Conservation (phyloP, 106 monocot genomes). For the Posidonia australis region DNA sequence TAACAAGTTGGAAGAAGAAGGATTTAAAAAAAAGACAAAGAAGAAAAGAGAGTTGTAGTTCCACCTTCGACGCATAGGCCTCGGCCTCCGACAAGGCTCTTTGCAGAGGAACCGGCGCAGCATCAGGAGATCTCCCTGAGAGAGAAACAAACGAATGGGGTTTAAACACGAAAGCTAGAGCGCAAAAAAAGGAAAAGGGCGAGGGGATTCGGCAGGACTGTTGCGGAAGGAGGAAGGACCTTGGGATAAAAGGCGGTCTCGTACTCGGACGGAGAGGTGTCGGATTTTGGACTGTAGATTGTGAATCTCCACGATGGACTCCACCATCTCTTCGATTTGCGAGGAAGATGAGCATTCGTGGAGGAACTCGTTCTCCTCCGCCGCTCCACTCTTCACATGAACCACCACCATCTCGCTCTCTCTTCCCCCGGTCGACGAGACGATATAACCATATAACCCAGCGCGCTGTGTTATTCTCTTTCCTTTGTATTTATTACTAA, state of each 20-base stretch:
- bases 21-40: neutral
- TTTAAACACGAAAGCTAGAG: neutral
- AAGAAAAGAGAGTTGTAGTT: no score
- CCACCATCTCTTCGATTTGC: constrained; percentile 14
- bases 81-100: constrained; percentile 37
- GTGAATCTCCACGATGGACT: constrained; percentile 16
- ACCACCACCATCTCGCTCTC: constrained; percentile 19
- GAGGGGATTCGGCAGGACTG: neutral
- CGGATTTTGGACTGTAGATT: constrained; percentile 23
- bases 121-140: constrained; percentile 20
- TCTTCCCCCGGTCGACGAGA: neutral
- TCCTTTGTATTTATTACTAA: no score
- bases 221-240: neutral
- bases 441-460: no score
- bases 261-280: constrained; percentile 12
- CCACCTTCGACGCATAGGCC: constrained; percentile 36
- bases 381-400: constrained; percentile 12
- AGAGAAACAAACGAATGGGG: neutral
- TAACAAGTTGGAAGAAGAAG: no score
- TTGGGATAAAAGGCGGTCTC: constrained; percentile 7
- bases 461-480: no score
- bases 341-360: constrained; percentile 17
- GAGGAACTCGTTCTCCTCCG: constrained; percentile 24
- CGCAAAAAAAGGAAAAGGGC: neutral
- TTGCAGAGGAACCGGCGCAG: constrained; percentile 8